phyloP scores from a whole-genome alignment of 1,139 yeast genomes.

The Pichia cactophila region DNA sequence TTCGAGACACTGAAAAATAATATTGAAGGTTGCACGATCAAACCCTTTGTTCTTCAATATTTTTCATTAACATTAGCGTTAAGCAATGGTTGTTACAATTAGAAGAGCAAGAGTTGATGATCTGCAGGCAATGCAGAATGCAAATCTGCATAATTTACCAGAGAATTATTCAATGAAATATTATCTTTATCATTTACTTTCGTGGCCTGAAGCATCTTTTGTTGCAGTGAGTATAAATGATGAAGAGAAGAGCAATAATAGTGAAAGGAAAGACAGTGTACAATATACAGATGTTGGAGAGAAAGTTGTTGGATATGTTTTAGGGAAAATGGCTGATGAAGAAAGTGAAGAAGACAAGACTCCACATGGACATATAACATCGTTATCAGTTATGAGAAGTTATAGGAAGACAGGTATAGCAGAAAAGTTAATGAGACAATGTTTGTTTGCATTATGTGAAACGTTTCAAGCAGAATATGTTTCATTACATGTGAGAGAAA shows the following conservation, averaged over 20 bases:
- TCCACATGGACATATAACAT: constrained; percentile 92
- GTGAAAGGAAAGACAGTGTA: constrained; percentile 44
- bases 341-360: constrained; percentile 59
- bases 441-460: constrained; percentile 72
- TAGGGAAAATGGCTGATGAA: constrained; percentile 89
- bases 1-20: neutral
- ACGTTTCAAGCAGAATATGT: constrained; percentile 78
- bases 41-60: constrained; percentile 1
- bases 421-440: constrained; percentile 85
- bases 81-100: constrained; percentile 72
- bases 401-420: constrained; percentile 95
- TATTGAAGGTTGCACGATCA: neutral
- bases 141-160: constrained; percentile 86
- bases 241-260: constrained; percentile 31
- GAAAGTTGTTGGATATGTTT: constrained; percentile 85
- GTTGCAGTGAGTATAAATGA: constrained; percentile 76
- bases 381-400: constrained; percentile 90
- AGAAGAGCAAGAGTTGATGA: constrained; percentile 84
- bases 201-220: constrained; percentile 98
- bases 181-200: constrained; percentile 83
- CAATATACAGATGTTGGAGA: constrained; percentile 57
- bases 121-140: constrained; percentile 93
- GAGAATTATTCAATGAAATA: constrained; percentile 91
- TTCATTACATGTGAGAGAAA: constrained; percentile 86
- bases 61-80: neutral